Percentiles rank a stretch among this genome's conserved stretches.
Conservation (phyloP, 2,329 filamentous ascomycete species). For the Colletotrichum phormii region DNA sequence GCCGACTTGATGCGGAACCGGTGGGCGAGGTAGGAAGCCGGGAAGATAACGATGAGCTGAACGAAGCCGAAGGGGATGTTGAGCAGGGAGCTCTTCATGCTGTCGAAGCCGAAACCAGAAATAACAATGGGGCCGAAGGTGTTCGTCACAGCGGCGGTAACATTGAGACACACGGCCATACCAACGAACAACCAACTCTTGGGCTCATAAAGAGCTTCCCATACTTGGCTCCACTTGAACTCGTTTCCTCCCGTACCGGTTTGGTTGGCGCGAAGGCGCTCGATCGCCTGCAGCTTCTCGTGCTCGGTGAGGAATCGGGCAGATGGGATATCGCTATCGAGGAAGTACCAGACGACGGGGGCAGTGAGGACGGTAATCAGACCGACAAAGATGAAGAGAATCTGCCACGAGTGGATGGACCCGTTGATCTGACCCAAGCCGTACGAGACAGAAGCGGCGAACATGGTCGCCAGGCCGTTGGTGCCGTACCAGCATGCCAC, state of each 20-base stretch:
- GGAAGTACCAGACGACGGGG: constrained; percentile 68
- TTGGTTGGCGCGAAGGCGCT: constrained; percentile 79
- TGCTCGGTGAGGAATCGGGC: constrained; percentile 70
- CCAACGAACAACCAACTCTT: constrained; percentile 70
- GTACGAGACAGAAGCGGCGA: constrained; percentile 67
- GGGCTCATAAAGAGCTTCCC: constrained; percentile 59
- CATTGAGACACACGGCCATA: constrained; percentile 71
- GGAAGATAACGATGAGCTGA: constrained; percentile 69
- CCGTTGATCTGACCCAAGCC: constrained; percentile 65
- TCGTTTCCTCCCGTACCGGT: constrained; percentile 79
- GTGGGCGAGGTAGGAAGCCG: constrained; percentile 68
- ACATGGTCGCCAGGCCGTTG: constrained; percentile 67
- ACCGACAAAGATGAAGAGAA: constrained; percentile 72
- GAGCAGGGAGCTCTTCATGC: constrained; percentile 67
- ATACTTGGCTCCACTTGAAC: constrained; percentile 75
- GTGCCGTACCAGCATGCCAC: constrained; percentile 76
- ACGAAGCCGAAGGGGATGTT: constrained; percentile 76
- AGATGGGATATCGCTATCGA: constrained; percentile 69
- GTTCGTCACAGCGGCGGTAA: constrained; percentile 72
- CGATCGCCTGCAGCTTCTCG: constrained; percentile 76
- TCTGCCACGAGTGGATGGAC: constrained; percentile 51
- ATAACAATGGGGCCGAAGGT: constrained; percentile 75
- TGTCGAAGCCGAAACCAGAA: constrained; percentile 69
- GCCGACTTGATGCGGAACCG: constrained; percentile 67
- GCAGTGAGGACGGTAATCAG: constrained; percentile 69